phyloP scores from a whole-genome alignment of 2,329 filamentous ascomycete genomes.

The Monilinia fructicola region DNA sequence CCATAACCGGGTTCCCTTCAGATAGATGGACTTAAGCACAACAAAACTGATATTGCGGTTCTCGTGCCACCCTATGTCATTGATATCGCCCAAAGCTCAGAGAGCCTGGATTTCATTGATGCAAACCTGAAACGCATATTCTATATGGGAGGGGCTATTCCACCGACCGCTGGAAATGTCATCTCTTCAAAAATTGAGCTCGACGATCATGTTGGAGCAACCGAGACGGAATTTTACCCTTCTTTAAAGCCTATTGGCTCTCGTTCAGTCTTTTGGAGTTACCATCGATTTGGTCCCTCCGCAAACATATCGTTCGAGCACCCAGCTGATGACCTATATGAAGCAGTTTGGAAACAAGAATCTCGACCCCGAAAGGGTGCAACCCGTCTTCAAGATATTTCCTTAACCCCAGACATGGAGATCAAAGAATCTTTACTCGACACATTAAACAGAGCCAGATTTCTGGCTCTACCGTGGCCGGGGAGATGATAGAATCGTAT shows the following conservation, averaged over 20 bases:
- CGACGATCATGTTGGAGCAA: neutral
- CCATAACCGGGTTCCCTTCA: constrained; percentile 6
- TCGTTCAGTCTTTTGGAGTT: neutral
- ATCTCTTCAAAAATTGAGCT: constrained; percentile 19
- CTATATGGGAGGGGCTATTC: constrained; percentile 17
- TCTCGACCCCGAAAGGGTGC: neutral
- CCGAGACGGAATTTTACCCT: constrained; percentile 15
- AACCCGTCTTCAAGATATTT: constrained; percentile 13
- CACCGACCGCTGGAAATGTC: constrained; percentile 7
- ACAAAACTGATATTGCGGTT: constrained; percentile 16
- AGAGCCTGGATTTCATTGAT: constrained; percentile 13
- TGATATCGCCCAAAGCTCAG: constrained; percentile 7
- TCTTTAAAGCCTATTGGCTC: neutral
- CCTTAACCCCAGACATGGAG: constrained; percentile 5
- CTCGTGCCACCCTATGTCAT: constrained; percentile 14
- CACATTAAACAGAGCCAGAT: constrained; percentile 41
- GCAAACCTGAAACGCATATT: neutral
- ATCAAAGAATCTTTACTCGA: constrained; percentile 35
- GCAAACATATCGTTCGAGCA: constrained; percentile 13
- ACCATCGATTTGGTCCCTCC: neutral
- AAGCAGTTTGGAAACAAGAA: constrained; percentile 11
- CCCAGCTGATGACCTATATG: constrained; percentile 13
- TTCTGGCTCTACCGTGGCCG: constrained; percentile 44
- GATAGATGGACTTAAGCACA: constrained; percentile 19
- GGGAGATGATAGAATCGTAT: constrained; percentile 46